A percentile compares a stretch with the other conserved stretches of the same genome.
These are phyloP conservation scores for Cladosporium austrohemisphaericum DNA, from an alignment of 2,329 filamentous ascomycete species.

Conservation along the genomic window DNA sequence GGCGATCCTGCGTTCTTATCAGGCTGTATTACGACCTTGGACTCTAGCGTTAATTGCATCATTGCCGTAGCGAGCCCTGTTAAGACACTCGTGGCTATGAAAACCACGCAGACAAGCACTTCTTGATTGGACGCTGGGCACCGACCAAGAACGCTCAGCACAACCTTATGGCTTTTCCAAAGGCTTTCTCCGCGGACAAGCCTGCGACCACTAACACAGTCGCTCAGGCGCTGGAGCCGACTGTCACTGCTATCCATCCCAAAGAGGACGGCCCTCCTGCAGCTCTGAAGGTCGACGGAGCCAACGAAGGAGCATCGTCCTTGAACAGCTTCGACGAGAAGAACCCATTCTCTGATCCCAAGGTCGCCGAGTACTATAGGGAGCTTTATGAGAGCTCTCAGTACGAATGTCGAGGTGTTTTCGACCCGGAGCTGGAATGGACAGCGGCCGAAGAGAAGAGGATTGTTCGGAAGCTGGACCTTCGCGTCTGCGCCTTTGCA, in stretches of 20 bases:
- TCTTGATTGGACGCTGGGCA: neutral
- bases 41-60: slow-evolving; percentile 3
- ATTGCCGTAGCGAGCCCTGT: neutral
- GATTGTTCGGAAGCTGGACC: slow-evolving; percentile 27
- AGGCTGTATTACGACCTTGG: neutral
- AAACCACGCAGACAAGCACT: slow-evolving; percentile 8
- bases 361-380: slow-evolving; percentile 52
- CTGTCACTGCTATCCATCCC: neutral
- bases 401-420: slow-evolving; percentile 49
- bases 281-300: neutral
- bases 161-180: neutral
- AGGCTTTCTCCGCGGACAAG: slow-evolving; percentile 4
- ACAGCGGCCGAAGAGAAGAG: slow-evolving; percentile 41
- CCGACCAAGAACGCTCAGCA: neutral
- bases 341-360: slow-evolving; percentile 47
- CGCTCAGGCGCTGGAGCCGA: slow-evolving; percentile 5
- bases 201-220: neutral
- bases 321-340: slow-evolving; percentile 10
- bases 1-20: slow-evolving; percentile 1
- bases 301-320: neutral
- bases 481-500: slow-evolving; percentile 24
- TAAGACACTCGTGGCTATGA: neutral
- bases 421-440: slow-evolving; percentile 47
- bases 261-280: neutral
- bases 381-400: slow-evolving; percentile 52